Evolutionary conservation across 305 asterid species (phyloP).

Genomic region (Fraxinus platypoda): DNA sequence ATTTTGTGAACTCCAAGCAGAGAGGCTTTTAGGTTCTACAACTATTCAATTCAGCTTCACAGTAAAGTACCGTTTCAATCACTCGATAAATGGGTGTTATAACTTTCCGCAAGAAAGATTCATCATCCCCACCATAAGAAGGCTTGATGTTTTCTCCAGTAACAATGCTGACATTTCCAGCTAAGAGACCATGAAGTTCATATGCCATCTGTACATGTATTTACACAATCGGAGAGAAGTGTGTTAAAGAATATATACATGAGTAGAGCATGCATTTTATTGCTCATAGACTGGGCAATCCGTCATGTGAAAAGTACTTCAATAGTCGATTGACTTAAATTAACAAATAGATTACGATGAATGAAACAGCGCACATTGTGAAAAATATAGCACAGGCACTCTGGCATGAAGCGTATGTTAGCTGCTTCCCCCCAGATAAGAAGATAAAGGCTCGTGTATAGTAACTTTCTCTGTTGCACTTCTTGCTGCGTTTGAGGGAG

Average conservation of each 20-base stretch:
- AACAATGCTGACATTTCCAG: constrained; percentile 98
- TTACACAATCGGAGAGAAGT: constrained; percentile 7
- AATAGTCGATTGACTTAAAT: constrained; percentile 9
- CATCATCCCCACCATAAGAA: constrained; percentile 97
- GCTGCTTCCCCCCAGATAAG: constrained; percentile 99
- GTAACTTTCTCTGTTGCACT: constrained; percentile 91
- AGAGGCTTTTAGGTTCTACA: constrained; percentile 13
- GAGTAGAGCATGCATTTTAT: constrained; percentile 11
- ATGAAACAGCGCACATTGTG: constrained; percentile 73
- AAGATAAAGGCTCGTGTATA: constrained; percentile 96
- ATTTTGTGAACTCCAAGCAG: constrained; percentile 24
- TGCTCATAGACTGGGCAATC: not conserved
- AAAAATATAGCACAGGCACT: constrained; percentile 97
- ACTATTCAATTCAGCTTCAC: constrained; percentile 18
- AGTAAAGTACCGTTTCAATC: constrained; percentile 69
- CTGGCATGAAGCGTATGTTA: constrained; percentile 95
- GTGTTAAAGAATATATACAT: not conserved
- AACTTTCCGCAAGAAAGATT: constrained; percentile 84
- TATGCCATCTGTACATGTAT: constrained; percentile 80
- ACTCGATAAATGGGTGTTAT: constrained; percentile 89
- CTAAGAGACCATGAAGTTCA: constrained; percentile 97
- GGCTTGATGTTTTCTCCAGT: constrained; percentile 99
- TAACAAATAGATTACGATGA: constrained; percentile 20
- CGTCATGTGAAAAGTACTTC: constrained; percentile 1
- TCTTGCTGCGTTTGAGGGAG: constrained; percentile 86